phyloP scores from a whole-genome alignment of 73 alveolate species.

The Uronychia setigera region DNA sequence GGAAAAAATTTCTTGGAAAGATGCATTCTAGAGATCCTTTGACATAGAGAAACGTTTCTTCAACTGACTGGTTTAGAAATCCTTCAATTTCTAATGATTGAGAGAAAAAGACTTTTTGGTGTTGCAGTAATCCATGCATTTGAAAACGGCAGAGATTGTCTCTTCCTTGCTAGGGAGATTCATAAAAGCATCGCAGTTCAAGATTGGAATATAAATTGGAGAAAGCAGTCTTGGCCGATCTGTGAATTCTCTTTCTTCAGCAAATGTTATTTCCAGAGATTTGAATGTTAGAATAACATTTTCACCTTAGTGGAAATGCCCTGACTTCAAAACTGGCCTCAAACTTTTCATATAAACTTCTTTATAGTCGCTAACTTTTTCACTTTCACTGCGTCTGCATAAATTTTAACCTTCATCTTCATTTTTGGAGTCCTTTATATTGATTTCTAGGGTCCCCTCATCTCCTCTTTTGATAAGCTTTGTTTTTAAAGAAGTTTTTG shows the following conservation, averaged over 20 bases:
- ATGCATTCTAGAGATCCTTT: not conserved
- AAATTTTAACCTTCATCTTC: not conserved
- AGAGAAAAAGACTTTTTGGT: not conserved
- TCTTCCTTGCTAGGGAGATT: not conserved
- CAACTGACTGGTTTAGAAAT: not conserved
- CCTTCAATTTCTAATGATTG: not conserved
- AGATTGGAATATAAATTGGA: not conserved
- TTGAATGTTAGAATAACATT: not conserved
- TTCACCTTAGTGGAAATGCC: not conserved
- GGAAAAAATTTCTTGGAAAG: not conserved
- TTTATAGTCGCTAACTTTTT: not conserved
- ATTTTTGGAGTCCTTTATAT: not conserved
- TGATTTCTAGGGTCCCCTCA: not conserved
- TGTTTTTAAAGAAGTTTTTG: not conserved
- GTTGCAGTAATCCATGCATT: not conserved
- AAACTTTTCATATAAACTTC: no score
- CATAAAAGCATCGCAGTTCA: not conserved
- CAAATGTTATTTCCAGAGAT: not conserved
- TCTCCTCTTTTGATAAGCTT: not conserved
- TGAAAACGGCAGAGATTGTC: not conserved
- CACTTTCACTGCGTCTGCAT: not conserved
- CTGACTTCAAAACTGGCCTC: not conserved
- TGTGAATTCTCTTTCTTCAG: not conserved
- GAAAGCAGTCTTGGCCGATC: not conserved
- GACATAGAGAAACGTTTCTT: not conserved